Conservation (phyloP, 495 filamentous ascomycete genomes). For the Geopyxis carbonaria region DNA sequence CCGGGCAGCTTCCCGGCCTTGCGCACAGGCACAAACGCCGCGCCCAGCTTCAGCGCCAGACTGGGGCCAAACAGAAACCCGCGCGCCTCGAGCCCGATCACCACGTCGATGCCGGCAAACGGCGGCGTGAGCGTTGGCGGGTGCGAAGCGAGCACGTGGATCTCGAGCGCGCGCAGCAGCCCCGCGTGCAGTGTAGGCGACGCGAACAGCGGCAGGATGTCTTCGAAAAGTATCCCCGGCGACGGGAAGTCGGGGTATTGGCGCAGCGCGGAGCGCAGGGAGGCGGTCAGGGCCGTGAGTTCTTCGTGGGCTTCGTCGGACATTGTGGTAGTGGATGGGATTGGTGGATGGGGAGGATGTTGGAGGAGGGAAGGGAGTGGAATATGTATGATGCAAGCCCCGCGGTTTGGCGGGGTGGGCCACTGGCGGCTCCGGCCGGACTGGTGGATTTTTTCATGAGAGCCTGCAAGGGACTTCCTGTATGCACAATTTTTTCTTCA, state of each 20-base stretch:
- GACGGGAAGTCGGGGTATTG: constrained; percentile 89
- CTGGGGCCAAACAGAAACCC: constrained; percentile 92
- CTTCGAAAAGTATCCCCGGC: constrained; percentile 90
- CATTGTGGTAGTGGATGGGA: constrained; percentile 2
- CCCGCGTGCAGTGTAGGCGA: constrained; percentile 53
- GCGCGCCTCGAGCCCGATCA: constrained; percentile 84
- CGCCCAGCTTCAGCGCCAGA: constrained; percentile 67
- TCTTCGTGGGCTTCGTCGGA: constrained; percentile 10
- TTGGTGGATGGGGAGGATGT: background rate
- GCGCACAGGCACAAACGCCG: constrained; percentile 83
- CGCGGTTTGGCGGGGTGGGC: too few relatives aligned
- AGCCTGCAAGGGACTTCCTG: too few relatives aligned
- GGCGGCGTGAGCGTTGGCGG: constrained; percentile 30
- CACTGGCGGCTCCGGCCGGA: too few relatives aligned
- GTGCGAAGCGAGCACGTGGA: constrained; percentile 48
- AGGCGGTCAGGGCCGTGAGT: constrained; percentile 11
- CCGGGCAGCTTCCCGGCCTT: constrained; percentile 96
- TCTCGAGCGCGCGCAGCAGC: constrained; percentile 71
- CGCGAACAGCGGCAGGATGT: constrained; percentile 94
- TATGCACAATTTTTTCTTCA: too few relatives aligned
- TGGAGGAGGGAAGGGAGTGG: constrained; percentile 4
- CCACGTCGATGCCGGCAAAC: constrained; percentile 56
- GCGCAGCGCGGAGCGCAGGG: constrained; percentile 41
- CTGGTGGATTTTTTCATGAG: too few relatives aligned
- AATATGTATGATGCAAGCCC: too few relatives aligned